These are phyloP conservation scores for Phascolomyces articulosus DNA, from an alignment of 371 early-diverging fungal species.

Conservation along the genomic window DNA sequence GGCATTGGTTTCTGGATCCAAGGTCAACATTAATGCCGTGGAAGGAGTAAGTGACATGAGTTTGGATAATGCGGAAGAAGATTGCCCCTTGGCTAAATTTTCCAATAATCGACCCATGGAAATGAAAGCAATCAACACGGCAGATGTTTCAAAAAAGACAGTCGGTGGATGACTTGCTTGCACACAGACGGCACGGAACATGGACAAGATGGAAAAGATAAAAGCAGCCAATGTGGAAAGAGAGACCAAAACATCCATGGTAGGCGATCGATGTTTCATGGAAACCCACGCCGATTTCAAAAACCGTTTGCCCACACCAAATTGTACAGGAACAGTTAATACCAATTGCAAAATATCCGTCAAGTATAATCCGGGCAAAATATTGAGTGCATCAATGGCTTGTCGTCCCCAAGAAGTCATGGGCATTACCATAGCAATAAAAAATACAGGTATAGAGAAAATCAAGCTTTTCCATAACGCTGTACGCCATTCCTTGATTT, in stretches of 20 bases:
- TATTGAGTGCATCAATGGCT: conserved; percentile 27
- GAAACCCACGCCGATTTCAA: conserved; percentile 80
- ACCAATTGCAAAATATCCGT: conserved; percentile 59
- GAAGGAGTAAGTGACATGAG: conserved; percentile 88
- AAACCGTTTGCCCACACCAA: conserved; percentile 84
- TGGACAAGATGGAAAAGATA: conserved; percentile 68
- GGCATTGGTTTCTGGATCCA: conserved; percentile 34
- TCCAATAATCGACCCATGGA: conserved; percentile 90
- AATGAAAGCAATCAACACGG: conserved; percentile 91
- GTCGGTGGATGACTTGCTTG: conserved; percentile 60
- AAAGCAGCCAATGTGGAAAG: conserved; percentile 89
- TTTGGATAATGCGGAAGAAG: conserved; percentile 87
- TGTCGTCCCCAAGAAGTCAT: conserved; percentile 52
- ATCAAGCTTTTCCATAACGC: conserved; percentile 63
- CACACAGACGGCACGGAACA: conserved; percentile 52
- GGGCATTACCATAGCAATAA: conserved; percentile 86
- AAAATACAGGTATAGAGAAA: conserved; percentile 85
- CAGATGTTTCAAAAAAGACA: conserved; percentile 93
- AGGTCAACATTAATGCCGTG: conserved; percentile 48
- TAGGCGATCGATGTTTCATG: conserved; percentile 78
- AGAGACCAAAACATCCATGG: conserved; percentile 96
- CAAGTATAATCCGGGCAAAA: conserved; percentile 66
- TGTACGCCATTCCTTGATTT: conserved; percentile 82
- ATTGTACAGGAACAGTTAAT: conserved; percentile 91
- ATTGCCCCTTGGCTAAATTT: conserved; percentile 93